phyloP scores from a whole-genome alignment of 192 early-diverging fungal species.

The Haplosporangium gracile region DNA sequence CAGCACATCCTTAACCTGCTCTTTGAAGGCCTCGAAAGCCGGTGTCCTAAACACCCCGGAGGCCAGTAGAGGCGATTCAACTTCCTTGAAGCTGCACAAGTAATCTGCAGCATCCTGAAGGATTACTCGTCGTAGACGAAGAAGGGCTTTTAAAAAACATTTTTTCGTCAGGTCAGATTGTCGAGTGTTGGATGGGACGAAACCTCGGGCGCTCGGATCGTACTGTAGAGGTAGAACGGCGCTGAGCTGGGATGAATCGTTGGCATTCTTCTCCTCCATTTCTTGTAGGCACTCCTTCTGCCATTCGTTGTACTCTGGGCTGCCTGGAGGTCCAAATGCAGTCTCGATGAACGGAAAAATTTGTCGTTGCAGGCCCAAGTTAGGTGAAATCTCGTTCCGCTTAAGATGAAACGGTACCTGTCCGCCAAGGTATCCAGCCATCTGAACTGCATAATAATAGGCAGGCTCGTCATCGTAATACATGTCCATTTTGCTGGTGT shows the following conservation, averaged over 20 bases:
- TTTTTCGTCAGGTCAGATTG: slow-evolving; percentile 15
- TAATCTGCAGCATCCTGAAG: not conserved
- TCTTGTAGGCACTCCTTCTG: not conserved
- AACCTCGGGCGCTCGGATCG: not conserved
- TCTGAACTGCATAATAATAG: not conserved
- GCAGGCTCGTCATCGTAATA: too few relatives aligned
- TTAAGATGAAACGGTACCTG: slow-evolving; percentile 9
- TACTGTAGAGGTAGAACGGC: not conserved
- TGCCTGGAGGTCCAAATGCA: slow-evolving; percentile 1
- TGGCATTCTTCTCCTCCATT: slow-evolving; percentile 11
- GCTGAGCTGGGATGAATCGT: not conserved
- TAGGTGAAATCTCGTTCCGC: not conserved
- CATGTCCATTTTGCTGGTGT: too few relatives aligned
- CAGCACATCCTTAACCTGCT: not conserved
- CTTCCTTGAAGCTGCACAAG: not conserved
- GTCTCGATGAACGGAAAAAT: slow-evolving; percentile 7
- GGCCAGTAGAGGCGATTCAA: not conserved
- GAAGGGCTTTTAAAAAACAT: not conserved
- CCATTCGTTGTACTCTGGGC: not conserved
- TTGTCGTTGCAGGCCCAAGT: slow-evolving; percentile 5
- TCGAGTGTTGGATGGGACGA: slow-evolving; percentile 7
- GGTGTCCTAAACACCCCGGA: not conserved
- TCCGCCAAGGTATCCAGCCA: slow-evolving; percentile 10
- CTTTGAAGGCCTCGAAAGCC: not conserved
- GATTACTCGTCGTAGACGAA: not conserved